Percentiles rank a stretch among this genome's conserved stretches.
Evolutionary conservation across 106 monocot genomes (phyloP).

Genomic region (Dioscorea alata): DNA sequence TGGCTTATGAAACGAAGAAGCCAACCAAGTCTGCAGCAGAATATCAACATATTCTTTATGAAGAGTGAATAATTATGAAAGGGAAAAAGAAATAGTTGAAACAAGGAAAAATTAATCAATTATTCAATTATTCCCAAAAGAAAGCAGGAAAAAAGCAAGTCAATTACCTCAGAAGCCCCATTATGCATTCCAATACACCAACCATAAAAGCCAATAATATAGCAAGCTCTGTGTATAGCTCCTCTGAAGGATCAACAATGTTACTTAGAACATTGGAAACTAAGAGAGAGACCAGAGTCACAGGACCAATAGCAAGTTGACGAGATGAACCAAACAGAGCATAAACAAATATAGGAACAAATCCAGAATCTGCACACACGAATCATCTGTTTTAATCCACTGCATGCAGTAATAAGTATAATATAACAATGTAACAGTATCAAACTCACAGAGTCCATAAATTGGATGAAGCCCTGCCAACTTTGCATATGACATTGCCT

Average conservation of each 20-base stretch:
- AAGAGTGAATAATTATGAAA: neutral
- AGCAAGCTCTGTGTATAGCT: conserved; percentile 87
- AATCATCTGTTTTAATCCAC: neutral
- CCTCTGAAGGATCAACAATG: conserved; percentile 73
- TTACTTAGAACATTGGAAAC: conserved; percentile 84
- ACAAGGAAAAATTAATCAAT: neutral
- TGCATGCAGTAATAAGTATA: neutral
- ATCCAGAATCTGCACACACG: conserved; percentile 79
- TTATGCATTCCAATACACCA: conserved; percentile 82
- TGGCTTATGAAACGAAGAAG: conserved; percentile 93
- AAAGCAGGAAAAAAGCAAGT: neutral
- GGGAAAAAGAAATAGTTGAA: neutral
- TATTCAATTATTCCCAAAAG: neutral
- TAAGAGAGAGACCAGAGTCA: conserved; percentile 83
- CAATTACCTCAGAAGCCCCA: conserved; percentile 67
- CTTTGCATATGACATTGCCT: conserved; percentile 99
- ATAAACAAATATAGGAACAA: conserved; percentile 89
- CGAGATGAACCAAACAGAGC: conserved; percentile 93
- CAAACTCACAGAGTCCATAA: conserved; percentile 89
- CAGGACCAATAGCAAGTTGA: conserved; percentile 94
- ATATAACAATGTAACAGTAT: neutral
- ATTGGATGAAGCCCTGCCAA: conserved; percentile 98
- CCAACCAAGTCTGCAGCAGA: conserved; percentile 82
- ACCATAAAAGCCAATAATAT: conserved; percentile 95
- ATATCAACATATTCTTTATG: neutral